Percentiles rank a stretch among this genome's conserved stretches.
Conservation (phyloP, 1,139 yeast genomes). For the Debaryomyces subglobosus region DNA sequence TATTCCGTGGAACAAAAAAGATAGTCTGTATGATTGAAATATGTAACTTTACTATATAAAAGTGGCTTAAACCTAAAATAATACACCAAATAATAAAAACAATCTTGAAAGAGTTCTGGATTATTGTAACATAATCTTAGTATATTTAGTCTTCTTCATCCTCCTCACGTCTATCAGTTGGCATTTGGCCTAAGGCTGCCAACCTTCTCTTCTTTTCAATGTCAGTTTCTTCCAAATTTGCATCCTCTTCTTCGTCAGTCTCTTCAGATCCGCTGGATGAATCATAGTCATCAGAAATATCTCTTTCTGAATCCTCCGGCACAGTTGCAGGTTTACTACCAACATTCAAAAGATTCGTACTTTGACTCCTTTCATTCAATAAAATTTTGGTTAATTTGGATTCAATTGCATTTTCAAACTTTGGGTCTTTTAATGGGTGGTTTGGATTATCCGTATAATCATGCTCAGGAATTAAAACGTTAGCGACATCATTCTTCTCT, state of each 20-base stretch:
- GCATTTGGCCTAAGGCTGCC: slow-evolving; percentile 72
- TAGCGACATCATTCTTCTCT: slow-evolving; percentile 9
- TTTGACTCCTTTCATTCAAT: slow-evolving; percentile 1
- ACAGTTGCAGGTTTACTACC: neutral
- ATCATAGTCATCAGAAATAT: slow-evolving; percentile 16
- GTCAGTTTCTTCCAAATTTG: slow-evolving; percentile 56
- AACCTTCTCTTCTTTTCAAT: slow-evolving; percentile 76
- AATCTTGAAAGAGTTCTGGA: neutral
- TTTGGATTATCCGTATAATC: slow-evolving; percentile 25
- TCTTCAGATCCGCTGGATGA: slow-evolving; percentile 11
- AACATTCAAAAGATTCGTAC: slow-evolving; percentile 6
- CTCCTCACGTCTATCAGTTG: slow-evolving; percentile 45
- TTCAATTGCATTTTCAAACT: slow-evolving; percentile 29
- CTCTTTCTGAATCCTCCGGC: slow-evolving; percentile 12
- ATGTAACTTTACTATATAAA: neutral
- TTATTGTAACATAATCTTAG: neutral
- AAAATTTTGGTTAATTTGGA: slow-evolving; percentile 29
- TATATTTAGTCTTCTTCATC: slow-evolving; percentile 59
- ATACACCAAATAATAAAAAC: slow-evolving; percentile 1
- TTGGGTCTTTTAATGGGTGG: slow-evolving; percentile 21
- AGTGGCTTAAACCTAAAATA: neutral
- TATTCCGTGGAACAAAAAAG: neutral
- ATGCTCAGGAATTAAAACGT: slow-evolving; percentile 19
- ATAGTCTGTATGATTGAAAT: neutral
- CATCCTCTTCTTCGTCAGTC: slow-evolving; percentile 28